These are phyloP conservation scores for Camellia japonica DNA, from an alignment of 148 eudicot genomes.

Conservation along the genomic window DNA sequence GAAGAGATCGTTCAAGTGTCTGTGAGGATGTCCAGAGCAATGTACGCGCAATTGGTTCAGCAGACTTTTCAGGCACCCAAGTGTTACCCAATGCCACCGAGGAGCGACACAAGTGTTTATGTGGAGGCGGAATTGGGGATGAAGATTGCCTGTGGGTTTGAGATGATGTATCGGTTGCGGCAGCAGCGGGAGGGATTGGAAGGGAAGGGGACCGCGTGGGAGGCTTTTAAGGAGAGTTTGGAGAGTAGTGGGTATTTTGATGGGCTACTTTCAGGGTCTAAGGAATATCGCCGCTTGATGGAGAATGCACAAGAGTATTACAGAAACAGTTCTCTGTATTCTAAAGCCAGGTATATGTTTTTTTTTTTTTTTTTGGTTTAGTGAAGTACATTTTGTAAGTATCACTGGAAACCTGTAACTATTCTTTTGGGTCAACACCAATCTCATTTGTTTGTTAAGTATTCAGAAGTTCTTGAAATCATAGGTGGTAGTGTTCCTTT, in stretches of 20 bases:
- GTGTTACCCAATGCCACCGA: constrained; percentile 71
- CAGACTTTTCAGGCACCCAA: constrained; percentile 90
- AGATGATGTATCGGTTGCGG: constrained; percentile 88
- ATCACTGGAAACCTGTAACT: background rate
- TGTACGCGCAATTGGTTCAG: constrained; percentile 89
- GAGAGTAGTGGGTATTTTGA: constrained; percentile 72
- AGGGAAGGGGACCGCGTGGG: constrained; percentile 87
- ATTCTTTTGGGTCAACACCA: background rate
- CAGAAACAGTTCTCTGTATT: constrained; percentile 53
- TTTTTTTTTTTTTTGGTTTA: background rate
- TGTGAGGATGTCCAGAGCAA: constrained; percentile 78
- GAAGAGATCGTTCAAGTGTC: constrained; percentile 63
- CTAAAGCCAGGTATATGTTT: constrained; percentile 56
- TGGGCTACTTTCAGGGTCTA: constrained; percentile 76
- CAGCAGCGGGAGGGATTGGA: constrained; percentile 58
- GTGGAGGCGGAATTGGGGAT: constrained; percentile 86
- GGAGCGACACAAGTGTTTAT: constrained; percentile 43
- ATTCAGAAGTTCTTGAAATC: background rate
- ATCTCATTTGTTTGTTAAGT: background rate
- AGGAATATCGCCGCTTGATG: constrained; percentile 76
- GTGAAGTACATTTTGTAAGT: background rate
- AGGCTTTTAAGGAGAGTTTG: constrained; percentile 66
- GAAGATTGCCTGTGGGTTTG: constrained; percentile 93
- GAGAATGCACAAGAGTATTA: constrained; percentile 78
- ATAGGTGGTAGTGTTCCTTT: background rate